Base-by-base conservation (phyloP, 2,329 filamentous ascomycete species). In the Fusarium ramigenum region DNA sequence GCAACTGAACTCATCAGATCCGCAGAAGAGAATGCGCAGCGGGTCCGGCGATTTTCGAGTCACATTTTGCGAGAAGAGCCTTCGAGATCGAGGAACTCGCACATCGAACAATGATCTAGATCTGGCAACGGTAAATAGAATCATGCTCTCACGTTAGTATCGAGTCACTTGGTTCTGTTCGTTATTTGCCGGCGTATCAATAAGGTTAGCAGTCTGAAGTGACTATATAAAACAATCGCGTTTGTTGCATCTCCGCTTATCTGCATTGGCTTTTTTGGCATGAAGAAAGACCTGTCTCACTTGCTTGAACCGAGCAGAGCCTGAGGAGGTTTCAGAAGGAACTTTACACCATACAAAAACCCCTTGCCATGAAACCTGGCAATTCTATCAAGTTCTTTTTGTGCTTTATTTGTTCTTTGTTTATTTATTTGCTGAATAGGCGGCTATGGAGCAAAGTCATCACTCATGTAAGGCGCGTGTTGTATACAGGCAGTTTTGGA, bases 1-100 rank as follows among this genome's bases (percentile, higher is more conserved):
- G 77, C 92, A 92, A 84, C 96, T 98, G 82, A 98, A 97, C 5
- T 91, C 87, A 81, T 99, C 96, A 7, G 96, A 96, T 71, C 96
- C 96, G 83, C 95, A 98, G 83, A 98, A 99, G 8, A 99, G 88
- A 60, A 99, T 94, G 39, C 91, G 88, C 37, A 99, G 86, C 7
- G 94, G 93, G 9, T 90, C 86, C 1, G 86, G 84, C 21, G 68
- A 23, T 43, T 50, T 72, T 28, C 46, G 37, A 34, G 66, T 50
- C 15, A 60, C 40, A 18, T 52, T 65, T 19, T 75, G 73, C 16
- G 78, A 77, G 23, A 75, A 66, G 52, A 60, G 65, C 67, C 61
- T 76, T 25, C 50, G 62, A 60, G 69, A 60, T 60, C 57, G 42
- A 28, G 60, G 19, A 28, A 65, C 23, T 36, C 30, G 46, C 30